Conservation (phyloP, 177 flowering plant genomes). For the Vitis hybrid region DNA sequence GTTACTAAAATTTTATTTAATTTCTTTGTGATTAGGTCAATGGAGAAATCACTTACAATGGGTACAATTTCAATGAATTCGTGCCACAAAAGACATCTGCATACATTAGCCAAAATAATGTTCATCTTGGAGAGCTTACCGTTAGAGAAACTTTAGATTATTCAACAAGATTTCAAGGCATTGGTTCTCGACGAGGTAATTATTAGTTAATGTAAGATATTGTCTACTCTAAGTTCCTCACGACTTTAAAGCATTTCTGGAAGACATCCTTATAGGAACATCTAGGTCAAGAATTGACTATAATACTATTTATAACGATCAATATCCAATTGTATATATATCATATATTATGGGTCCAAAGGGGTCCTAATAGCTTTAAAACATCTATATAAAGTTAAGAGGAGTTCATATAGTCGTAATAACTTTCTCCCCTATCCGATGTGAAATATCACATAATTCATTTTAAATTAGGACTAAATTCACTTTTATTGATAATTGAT, state of each 20-base stretch:
- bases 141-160: conserved; percentile 38
- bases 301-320: too few relatives aligned
- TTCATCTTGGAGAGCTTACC: conserved; percentile 36
- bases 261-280: too few relatives aligned
- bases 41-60: conserved; percentile 38
- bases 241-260: too few relatives aligned
- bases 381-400: accelerated
- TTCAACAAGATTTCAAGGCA: conserved; percentile 46
- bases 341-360: accelerated
- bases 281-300: accelerated
- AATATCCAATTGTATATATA: accelerated
- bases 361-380: too few relatives aligned
- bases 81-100: conserved; percentile 32
- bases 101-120: conserved; percentile 40
- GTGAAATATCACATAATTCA: too few relatives aligned
- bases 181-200: conserved; percentile 38
- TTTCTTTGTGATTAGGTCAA: conserved; percentile 14
- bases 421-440: accelerated
- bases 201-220: neutral
- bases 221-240: accelerated
- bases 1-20: too few relatives aligned
- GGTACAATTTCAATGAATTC: conserved; percentile 28
- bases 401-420: too few relatives aligned
- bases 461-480: too few relatives aligned
- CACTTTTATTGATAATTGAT: neutral